Evolutionary conservation across 768 basidiomycete species (phyloP).

Genomic region (Suillus clintonianus): DNA sequence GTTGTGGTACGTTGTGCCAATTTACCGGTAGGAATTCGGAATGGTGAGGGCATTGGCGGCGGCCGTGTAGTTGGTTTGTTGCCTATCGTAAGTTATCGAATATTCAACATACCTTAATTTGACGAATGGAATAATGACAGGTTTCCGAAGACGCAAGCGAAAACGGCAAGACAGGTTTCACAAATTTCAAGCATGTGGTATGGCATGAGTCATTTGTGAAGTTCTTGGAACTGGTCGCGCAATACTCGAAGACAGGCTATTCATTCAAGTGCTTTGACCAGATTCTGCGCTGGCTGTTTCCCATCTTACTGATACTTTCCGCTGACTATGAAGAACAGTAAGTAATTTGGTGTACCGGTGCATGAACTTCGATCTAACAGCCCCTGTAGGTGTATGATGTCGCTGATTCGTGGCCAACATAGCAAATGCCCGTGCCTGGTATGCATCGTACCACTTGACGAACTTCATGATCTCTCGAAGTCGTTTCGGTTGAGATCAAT

Average conservation of each 20-base stretch:
- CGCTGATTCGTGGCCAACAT: conserved; percentile 24
- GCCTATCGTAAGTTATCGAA: conserved; percentile 10
- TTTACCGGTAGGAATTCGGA: conserved; percentile 16
- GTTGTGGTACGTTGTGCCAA: conserved; percentile 16
- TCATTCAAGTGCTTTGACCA: conserved; percentile 30
- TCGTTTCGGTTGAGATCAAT: no score
- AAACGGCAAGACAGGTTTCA: conserved; percentile 28
- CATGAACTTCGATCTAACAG: no score
- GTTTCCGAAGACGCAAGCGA: conserved; percentile 32
- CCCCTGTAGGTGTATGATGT: no score
- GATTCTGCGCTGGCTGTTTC: conserved; percentile 31
- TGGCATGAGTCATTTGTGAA: conserved; percentile 27
- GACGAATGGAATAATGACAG: conserved; percentile 12
- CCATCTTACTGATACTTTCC: conserved; percentile 39
- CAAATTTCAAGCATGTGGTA: no score
- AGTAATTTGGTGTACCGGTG: no score
- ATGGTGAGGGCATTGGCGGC: conserved; percentile 18
- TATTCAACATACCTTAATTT: neutral
- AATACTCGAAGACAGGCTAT: conserved; percentile 21
- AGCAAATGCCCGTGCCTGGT: conserved; percentile 38
- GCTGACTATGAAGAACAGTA: conserved; percentile 51
- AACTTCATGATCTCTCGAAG: conserved; percentile 23
- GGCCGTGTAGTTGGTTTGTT: conserved; percentile 15
- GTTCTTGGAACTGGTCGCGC: conserved; percentile 29
- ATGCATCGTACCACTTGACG: conserved; percentile 34